These are phyloP conservation scores for Asterionellopsis glacialis DNA, from an alignment of 108 stramenopile species.

Conservation along the genomic window DNA sequence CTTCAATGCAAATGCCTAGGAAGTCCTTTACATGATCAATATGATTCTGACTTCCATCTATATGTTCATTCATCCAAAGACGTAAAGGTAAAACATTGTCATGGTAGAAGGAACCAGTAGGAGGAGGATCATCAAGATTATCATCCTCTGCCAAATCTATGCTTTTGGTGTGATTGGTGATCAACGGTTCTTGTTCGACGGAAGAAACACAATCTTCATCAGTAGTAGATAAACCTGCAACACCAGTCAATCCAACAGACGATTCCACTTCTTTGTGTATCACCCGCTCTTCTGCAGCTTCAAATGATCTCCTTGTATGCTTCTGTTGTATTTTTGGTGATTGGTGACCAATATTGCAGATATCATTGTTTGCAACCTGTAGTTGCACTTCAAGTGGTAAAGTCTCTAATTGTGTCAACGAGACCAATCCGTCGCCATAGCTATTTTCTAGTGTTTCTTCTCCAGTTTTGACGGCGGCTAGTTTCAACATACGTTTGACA, in stretches of 20 bases:
- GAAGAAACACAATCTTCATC: too few species aligned
- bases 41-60: conserved; percentile 10
- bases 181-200: too few species aligned
- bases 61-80: conserved; percentile 37
- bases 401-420: conserved; percentile 50
- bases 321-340: conserved; percentile 2
- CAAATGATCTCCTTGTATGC: conserved; percentile 1
- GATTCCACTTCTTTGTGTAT: too few species aligned
- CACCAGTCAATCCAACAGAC: too few species aligned
- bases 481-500: conserved; percentile 67
- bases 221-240: too few species aligned
- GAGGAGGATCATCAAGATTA: too few species aligned
- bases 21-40: conserved; percentile 34
- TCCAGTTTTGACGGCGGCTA: conserved; percentile 61
- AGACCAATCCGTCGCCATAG: conserved; percentile 14
- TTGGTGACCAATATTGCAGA: conserved; percentile 11
- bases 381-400: conserved; percentile 72
- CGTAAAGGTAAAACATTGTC: conserved; percentile 58
- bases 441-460: conserved; percentile 17
- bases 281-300: too few species aligned
- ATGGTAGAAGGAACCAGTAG: conserved; percentile 18
- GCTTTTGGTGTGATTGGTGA: too few species aligned
- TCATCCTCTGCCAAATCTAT: too few species aligned
- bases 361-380: conserved; percentile 62
- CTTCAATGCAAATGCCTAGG: conserved; percentile 35